Evolutionary conservation across 176 grass and related monocot species (phyloP), one percentile per base, ranked within the genome.

Genomic region (Phoenix dactylifera): DNA sequence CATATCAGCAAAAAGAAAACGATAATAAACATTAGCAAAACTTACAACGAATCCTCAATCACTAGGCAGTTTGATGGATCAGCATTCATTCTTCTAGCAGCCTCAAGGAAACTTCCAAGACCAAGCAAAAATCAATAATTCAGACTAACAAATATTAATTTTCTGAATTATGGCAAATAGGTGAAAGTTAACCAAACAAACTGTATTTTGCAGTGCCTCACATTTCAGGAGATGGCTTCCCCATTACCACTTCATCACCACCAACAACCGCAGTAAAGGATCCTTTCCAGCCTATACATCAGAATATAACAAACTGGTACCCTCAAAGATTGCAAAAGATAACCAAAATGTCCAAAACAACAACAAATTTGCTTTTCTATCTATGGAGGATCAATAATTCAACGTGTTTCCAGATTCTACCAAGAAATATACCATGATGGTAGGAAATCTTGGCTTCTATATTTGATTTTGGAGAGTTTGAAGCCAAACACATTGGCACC

Each of bases 41-140:
- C 83, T 82, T 78, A 97, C 87, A 97, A 52, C 51, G 92, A 97
- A 70, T 97, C 87, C 78, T 97, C 92, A 16, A 97, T 82, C 22
- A 97, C 87, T 85, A 97, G 72, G 73, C 92, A 97, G 18, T 79
- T 82, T 24, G 83, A 88, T 77, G 92, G 80, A 67, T 75, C 50
- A 3, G 62, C 68, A 20, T 91, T 85, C 87, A 97, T 82, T 54
- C 84, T 88, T 82, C 79, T 88, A 23, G 92, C 83, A 80, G 87
- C 87, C 90, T 97, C 87, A 62, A 91, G 62, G 72, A 97, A 97
- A 74, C 92, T 96, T 82, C 57, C 72, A 75, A 58, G 79, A 22
- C 61, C 30, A 32, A 32, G 25, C 3, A 82, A 50, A 71, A 75
- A 25, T 59, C 30, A 6, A 70, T 24, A 73, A 24, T 71, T 51